Evolutionary conservation across 768 basidiomycete genomes (phyloP).

Genomic region (Hypholoma fasciculare): DNA sequence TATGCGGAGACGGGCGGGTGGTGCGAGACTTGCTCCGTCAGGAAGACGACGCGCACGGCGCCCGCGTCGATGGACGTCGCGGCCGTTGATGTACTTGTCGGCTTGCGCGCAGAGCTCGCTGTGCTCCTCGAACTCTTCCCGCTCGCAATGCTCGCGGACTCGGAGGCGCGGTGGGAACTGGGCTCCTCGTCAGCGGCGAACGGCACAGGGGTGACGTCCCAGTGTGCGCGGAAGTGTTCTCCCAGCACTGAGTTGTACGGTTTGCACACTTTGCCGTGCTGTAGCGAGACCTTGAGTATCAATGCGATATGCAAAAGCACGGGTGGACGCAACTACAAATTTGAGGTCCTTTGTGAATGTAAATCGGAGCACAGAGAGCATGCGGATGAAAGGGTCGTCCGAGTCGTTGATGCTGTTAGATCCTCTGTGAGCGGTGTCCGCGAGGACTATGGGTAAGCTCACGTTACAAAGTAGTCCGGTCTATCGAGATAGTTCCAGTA

Average conservation of each 20-base stretch:
- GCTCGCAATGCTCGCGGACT: conserved; percentile 61
- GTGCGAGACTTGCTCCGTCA: conserved; percentile 96
- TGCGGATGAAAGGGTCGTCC: conserved; percentile 89
- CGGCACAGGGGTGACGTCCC: conserved; percentile 71
- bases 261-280: conserved; percentile 94
- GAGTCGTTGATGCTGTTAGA: conserved; percentile 83
- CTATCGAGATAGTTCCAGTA: conserved; percentile 95
- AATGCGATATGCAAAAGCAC: conserved; percentile 4
- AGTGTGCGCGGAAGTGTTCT: conserved; percentile 87
- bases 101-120: conserved; percentile 50
- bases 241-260: conserved; percentile 89
- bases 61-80: conserved; percentile 49
- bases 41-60: conserved; percentile 67
- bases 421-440: not conserved
- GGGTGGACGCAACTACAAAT: conserved; percentile 65
- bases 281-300: conserved; percentile 3
- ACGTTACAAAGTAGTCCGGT: conserved; percentile 92
- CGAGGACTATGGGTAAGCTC: conserved; percentile 32
- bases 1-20: conserved; percentile 94
- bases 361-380: conserved; percentile 90
- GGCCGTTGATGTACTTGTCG: conserved; percentile 55
- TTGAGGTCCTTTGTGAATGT: conserved; percentile 93
- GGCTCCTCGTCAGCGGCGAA: conserved; percentile 46
- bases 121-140: conserved; percentile 57
- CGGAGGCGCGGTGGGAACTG: conserved; percentile 30